A percentile compares a stretch with the other conserved stretches of the same genome.
phyloP scores from a whole-genome alignment of 176 grass and related monocot genomes.

The Tillandsia fasciculata region DNA sequence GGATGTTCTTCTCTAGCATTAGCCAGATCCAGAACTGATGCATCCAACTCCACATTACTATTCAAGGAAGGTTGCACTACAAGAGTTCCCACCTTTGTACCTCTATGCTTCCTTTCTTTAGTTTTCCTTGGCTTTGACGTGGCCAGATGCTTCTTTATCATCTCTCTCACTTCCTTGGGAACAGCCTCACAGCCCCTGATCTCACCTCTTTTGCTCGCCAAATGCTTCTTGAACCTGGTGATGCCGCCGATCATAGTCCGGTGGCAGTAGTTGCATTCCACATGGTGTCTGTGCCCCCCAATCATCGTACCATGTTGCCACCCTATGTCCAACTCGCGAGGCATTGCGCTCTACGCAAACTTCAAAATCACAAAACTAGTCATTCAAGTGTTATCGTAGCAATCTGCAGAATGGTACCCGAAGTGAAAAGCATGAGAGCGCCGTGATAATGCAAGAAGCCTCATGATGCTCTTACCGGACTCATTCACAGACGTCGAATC shows the following conservation, averaged over 20 bases:
- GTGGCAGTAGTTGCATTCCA: constrained; percentile 26
- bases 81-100: constrained; percentile 5
- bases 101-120: constrained; percentile 11
- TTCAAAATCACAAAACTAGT: background rate
- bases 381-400: background rate
- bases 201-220: constrained; percentile 25
- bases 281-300: constrained; percentile 25
- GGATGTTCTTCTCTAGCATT: constrained; percentile 14
- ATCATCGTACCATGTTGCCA: constrained; percentile 31
- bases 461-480: too few relatives aligned
- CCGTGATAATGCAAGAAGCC: background rate
- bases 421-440: background rate
- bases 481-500: too few relatives aligned
- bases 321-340: constrained; percentile 20
- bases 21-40: constrained; percentile 15
- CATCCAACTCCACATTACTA: constrained; percentile 13
- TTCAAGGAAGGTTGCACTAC: background rate
- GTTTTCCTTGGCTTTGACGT: constrained; percentile 14
- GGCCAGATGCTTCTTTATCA: constrained; percentile 18
- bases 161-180: constrained; percentile 24
- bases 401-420: background rate
- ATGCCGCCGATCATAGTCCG: constrained; percentile 23
- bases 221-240: constrained; percentile 26
- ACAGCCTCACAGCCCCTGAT: constrained; percentile 25
- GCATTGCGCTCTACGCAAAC: constrained; percentile 8